A percentile compares a stretch with the other conserved stretches of the same genome.
Conservation (phyloP, 2,329 filamentous ascomycete species). For the Aspergillus sp. region DNA sequence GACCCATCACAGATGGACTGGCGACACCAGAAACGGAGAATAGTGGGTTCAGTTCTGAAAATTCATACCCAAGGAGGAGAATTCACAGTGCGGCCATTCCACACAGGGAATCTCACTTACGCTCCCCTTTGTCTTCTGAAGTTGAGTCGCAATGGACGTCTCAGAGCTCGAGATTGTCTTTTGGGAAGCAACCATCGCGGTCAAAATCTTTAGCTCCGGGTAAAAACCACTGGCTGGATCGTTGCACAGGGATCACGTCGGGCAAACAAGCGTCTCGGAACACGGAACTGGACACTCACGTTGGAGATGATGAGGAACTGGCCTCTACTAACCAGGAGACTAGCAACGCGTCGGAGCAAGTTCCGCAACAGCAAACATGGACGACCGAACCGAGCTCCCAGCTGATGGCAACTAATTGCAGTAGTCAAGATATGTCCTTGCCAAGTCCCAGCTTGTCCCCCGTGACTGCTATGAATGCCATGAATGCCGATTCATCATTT, state of each 20-base stretch:
- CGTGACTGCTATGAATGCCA: conserved; percentile 64
- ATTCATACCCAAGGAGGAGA: conserved; percentile 18
- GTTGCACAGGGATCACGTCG: conserved; percentile 5
- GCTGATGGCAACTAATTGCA: conserved; percentile 54
- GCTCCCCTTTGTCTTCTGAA: conserved; percentile 26
- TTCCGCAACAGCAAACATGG: conserved; percentile 10
- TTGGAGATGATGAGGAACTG: conserved; percentile 8
- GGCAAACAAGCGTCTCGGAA: conserved; percentile 8
- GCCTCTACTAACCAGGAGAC: conserved; percentile 14
- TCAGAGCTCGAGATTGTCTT: conserved; percentile 8
- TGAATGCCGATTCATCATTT: conserved; percentile 36
- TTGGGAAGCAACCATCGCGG: conserved; percentile 12
- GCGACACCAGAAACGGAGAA: conserved; percentile 36
- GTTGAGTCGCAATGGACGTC: conserved; percentile 16
- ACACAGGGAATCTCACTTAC: conserved; percentile 24
- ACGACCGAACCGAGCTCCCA: conserved; percentile 17
- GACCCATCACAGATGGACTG: conserved; percentile 24
- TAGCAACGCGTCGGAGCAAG: not conserved
- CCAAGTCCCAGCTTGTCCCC: conserved; percentile 93
- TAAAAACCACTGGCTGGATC: conserved; percentile 10
- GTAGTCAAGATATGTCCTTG: conserved; percentile 76
- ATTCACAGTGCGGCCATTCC: conserved; percentile 27
- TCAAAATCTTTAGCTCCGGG: conserved; percentile 9
- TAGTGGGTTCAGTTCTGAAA: conserved; percentile 21
- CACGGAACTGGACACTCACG: conserved; percentile 4